These are phyloP conservation scores for Crassisporium funariophilum DNA, from an alignment of 768 basidiomycete genomes.

Conservation along the genomic window DNA sequence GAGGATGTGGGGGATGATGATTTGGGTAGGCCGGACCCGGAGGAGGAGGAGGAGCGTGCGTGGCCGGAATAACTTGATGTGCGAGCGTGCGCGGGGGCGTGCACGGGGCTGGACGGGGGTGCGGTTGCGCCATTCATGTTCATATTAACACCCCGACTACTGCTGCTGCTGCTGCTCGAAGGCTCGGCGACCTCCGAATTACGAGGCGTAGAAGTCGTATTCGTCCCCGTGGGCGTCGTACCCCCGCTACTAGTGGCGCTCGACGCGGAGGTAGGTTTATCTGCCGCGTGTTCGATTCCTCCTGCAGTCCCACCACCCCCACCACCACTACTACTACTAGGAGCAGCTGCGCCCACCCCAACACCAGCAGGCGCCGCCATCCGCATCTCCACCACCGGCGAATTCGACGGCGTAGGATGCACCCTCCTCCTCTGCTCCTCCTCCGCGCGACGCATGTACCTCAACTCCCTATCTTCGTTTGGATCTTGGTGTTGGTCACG, in stretches of 20 bases:
- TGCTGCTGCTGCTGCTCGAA: not conserved
- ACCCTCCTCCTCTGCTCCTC: conserved; percentile 29
- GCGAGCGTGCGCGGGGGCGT: not conserved
- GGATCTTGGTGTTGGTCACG: conserved; percentile 1
- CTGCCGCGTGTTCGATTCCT: no score
- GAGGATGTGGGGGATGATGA: conserved; percentile 2
- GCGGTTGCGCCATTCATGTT: not conserved
- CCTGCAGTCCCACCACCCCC: no score
- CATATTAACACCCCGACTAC: not conserved
- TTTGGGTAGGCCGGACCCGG: not conserved
- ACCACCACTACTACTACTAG: no score
- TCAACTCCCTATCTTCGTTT: conserved; percentile 20
- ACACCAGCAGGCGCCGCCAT: conserved; percentile 25
- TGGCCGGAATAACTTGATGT: conserved; percentile 2
- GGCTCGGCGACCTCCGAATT: not conserved
- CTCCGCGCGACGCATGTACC: conserved; percentile 26
- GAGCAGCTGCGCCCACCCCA: no score
- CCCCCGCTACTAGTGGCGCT: conserved; percentile 8
- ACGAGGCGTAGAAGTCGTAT: conserved; percentile 2
- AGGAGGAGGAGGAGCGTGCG: not conserved
- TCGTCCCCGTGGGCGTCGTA: conserved; percentile 10
- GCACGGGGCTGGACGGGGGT: not conserved
- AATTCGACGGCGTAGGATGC: conserved; percentile 65
- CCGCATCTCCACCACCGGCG: conserved; percentile 40
- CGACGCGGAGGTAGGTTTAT: no score